A percentile compares a stretch with the other conserved stretches of the same genome.
phyloP scores from a whole-genome alignment of 2,329 filamentous ascomycete species.

The Colletotrichum sp. region DNA sequence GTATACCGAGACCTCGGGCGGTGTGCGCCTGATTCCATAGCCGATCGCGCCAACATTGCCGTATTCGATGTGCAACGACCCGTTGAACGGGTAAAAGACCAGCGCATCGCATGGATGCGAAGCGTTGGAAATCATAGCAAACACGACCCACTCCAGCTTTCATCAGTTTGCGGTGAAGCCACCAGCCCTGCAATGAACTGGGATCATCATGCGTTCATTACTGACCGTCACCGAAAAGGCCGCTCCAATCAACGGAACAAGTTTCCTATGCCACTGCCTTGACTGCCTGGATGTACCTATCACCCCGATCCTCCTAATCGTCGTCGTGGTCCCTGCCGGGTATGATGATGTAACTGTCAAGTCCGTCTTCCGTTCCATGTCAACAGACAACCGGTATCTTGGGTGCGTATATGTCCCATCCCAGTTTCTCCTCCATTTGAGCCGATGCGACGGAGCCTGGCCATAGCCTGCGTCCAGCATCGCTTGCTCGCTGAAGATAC shows the following conservation, averaged over 20 bases:
- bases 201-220: neutral
- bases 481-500: neutral
- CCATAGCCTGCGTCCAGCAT: neutral
- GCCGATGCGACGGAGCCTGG: neutral
- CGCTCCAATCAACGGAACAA: neutral
- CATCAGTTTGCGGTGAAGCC: neutral
- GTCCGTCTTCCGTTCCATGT: neutral
- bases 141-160: neutral
- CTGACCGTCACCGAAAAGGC: accelerated
- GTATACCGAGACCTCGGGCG: neutral
- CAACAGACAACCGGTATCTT: neutral
- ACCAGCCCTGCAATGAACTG: neutral
- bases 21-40: accelerated
- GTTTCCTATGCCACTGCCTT: accelerated
- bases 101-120: neutral
- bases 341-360: neutral
- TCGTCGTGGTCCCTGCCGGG: accelerated
- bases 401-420: neutral
- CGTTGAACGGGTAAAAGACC: neutral
- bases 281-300: neutral
- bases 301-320: no score
- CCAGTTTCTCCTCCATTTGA: neutral
- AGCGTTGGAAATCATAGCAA: neutral
- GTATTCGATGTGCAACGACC: accelerated
- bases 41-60: neutral